These are phyloP conservation scores for Lolium multiflorum DNA, from an alignment of 176 grass and related monocot species.

Conservation along the genomic window DNA sequence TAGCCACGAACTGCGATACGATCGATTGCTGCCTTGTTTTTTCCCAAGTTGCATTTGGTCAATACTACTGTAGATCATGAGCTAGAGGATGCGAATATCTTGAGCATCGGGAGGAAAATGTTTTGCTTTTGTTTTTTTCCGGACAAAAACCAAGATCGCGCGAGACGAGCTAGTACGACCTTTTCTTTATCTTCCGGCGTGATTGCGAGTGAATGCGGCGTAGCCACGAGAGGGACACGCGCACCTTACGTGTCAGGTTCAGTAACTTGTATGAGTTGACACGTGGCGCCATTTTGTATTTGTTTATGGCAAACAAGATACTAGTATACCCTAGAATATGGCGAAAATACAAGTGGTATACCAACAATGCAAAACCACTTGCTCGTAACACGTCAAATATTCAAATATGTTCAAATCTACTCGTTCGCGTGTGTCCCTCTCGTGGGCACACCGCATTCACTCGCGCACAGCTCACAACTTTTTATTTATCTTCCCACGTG, in stretches of 20 bases:
- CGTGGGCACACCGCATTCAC: background rate
- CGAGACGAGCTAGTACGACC: background rate
- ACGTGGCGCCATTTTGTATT: background rate
- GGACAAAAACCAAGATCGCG: background rate
- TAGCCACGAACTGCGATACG: background rate
- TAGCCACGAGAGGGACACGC: background rate
- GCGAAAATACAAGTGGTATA: background rate
- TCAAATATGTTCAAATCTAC: background rate
- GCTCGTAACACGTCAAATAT: too few relatives aligned
- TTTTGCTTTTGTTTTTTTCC: background rate
- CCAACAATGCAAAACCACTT: too few relatives aligned
- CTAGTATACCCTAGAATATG: constrained; percentile 4
- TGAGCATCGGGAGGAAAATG: background rate
- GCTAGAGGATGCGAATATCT: background rate
- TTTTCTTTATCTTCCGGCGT: background rate
- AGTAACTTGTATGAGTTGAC: background rate
- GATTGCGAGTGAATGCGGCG: background rate
- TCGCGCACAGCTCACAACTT: background rate
- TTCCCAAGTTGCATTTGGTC: background rate
- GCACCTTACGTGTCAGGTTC: background rate
- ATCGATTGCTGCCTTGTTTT: background rate
- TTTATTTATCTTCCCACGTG: background rate
- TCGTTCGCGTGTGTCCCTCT: background rate
- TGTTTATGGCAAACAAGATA: background rate
- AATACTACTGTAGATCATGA: background rate